Percentiles rank a stretch among this genome's conserved stretches.
Conservation (phyloP, 2,329 filamentous ascomycete genomes). For the Calycina herbarum region DNA sequence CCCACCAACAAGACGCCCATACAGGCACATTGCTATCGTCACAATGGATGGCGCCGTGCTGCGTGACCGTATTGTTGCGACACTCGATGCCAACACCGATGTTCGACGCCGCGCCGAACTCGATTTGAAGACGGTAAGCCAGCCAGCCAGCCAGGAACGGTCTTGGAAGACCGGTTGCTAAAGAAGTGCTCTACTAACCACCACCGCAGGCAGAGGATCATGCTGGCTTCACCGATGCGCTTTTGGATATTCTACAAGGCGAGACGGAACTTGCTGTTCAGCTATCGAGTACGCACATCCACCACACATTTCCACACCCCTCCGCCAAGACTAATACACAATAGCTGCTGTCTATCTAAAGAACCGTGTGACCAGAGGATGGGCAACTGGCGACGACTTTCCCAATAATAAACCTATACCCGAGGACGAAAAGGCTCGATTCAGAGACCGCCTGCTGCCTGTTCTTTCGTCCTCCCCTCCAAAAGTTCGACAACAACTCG, state of each 20-base stretch:
- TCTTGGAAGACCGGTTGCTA: neutral
- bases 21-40: slow-evolving; percentile 21
- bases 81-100: slow-evolving; percentile 72
- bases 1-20: slow-evolving; percentile 2
- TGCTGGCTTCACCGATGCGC: slow-evolving; percentile 84
- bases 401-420: slow-evolving; percentile 69
- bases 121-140: slow-evolving; percentile 75
- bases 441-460: slow-evolving; percentile 85
- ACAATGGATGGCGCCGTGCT: slow-evolving; percentile 73
- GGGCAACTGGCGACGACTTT: slow-evolving; percentile 76
- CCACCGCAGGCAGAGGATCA: slow-evolving; percentile 76
- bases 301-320: slow-evolving; percentile 26
- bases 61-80: slow-evolving; percentile 74
- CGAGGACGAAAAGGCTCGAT: slow-evolving; percentile 84
- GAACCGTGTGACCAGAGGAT: slow-evolving; percentile 92
- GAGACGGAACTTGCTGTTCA: slow-evolving; percentile 85
- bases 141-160: slow-evolving; percentile 5
- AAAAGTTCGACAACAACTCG: slow-evolving; percentile 85
- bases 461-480: slow-evolving; percentile 79
- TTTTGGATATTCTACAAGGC: slow-evolving; percentile 84
- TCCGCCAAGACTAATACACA: slow-evolving; percentile 34
- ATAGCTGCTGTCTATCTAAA: slow-evolving; percentile 96
- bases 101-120: slow-evolving; percentile 74
- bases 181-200: slow-evolving; percentile 19
- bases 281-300: slow-evolving; percentile 72